Percentiles rank a stretch among this genome's conserved stretches.
These are phyloP conservation scores for Thinopyrum obtusiflorum DNA, from an alignment of 202 grass and related monocot species.

Conservation along the genomic window DNA sequence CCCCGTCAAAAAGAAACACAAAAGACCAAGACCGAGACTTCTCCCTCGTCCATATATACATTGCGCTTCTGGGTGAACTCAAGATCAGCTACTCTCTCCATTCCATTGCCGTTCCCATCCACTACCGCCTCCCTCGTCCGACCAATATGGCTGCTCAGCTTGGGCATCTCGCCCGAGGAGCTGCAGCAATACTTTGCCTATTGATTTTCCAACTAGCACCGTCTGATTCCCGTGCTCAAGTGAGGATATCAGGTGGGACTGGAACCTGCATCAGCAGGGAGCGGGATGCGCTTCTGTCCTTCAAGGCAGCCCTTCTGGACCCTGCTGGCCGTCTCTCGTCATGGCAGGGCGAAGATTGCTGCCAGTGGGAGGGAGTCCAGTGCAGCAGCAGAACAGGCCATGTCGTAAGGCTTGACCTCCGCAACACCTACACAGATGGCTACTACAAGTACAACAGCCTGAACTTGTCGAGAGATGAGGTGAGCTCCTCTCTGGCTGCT, in stretches of 20 bases:
- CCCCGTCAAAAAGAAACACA: too few species aligned
- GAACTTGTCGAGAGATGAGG: not conserved
- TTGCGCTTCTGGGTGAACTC: too few species aligned
- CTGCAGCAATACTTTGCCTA: not conserved
- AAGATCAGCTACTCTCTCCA: too few species aligned
- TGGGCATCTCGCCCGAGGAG: not conserved
- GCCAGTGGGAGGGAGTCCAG: not conserved
- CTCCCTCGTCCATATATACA: too few species aligned
- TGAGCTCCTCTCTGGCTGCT: slow-evolving; percentile 10
- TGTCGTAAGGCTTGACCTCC: not conserved
- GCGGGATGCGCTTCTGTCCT: slow-evolving; percentile 25
- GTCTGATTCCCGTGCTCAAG: not conserved
- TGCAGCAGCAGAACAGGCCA: not conserved
- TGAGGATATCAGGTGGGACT: too few species aligned
- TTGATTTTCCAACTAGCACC: too few species aligned
- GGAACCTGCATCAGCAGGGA: not conserved
- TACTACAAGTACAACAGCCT: not conserved
- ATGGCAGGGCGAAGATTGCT: slow-evolving; percentile 29
- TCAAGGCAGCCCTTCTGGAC: slow-evolving; percentile 7
- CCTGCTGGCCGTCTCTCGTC: not conserved
- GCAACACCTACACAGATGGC: too few species aligned
- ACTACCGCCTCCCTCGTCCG: fast-evolving
- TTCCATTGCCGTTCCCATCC: too few species aligned
- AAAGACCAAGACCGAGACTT: too few species aligned
- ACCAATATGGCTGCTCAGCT: not conserved